Conservation (phyloP, 257 asterid species). For the Solanum etuberosum region DNA sequence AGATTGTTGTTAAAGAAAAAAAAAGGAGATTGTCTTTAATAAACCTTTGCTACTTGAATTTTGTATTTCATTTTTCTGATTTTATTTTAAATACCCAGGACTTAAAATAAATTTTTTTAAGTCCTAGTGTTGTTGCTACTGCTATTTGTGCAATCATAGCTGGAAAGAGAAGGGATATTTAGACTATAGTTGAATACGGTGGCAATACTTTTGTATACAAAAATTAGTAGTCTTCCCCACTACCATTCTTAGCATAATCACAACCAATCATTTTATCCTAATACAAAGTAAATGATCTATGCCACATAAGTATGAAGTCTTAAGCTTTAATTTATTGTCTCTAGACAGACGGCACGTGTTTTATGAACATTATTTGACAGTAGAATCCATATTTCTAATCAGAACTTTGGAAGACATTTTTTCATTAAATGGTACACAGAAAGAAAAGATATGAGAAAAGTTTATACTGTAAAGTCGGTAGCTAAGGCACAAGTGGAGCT, state of each 20-base stretch:
- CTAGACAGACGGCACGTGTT: neutral
- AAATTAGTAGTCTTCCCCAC: neutral
- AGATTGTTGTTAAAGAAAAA: too few species aligned
- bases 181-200: neutral
- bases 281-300: neutral
- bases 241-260: too few species aligned
- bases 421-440: too few species aligned
- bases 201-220: neutral
- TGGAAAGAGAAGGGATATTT: conserved; percentile 1
- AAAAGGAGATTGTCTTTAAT: neutral
- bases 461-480: too few species aligned
- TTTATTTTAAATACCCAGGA: conserved; percentile 28
- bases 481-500: too few species aligned
- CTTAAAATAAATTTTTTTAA: too few species aligned
- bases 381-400: neutral
- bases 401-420: neutral
- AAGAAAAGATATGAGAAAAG: too few species aligned
- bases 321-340: neutral
- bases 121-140: too few species aligned
- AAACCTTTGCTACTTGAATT: neutral
- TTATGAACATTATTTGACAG: neutral
- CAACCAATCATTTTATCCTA: neutral
- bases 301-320: neutral
- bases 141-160: conserved; percentile 46
- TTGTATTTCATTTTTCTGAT: neutral